Evolutionary conservation across 257 asterid species (phyloP), one percentile per base, ranked within the genome.

Genomic region (Mitragyna speciosa): DNA sequence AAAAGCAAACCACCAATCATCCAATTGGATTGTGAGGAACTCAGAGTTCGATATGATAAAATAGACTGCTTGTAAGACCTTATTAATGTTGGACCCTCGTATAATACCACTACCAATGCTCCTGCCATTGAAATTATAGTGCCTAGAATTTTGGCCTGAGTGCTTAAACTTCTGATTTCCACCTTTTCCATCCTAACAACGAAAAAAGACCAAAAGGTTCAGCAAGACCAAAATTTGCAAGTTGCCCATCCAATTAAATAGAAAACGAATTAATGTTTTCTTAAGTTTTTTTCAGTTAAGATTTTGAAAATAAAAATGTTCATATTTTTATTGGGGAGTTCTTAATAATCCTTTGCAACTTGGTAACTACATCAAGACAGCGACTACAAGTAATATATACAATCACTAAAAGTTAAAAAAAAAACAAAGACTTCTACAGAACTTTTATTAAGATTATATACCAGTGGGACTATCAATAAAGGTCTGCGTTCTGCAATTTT

Each of bases 121-220:
- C 98, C 97, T 17, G 92, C 80, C 56, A 94, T 91, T 5, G 98
- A 94, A 58, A 94, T 84, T 19, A 89, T 22, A 1, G 98, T 89
- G 82, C 98, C 98, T 7, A 82, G 51, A 6, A 94, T 78, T 80
- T 94, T 94, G 47, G 96, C 98, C 10, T 82, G 83, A 74, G 90
- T 93, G 77, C 91, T 91, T 75, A 75, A 73, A 80, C 93, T 91
- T 31, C 89, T 87, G 17, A 91, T 41, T 7, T 80, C 85, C 26
- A 94, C 79, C 84, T 87, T 94, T 75, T 94, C 97, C 98, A 94
- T 91, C 86, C 98, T 94, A 83, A 2, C 49, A 63, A 36, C 1
- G 16, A 6, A 12, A 4, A 33, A 36, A 56, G 12, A 10, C 20
- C 22, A 16, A 58, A 58, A 1, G n/a, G 15, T 31, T 54, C 56